Conservation (phyloP, 495 filamentous ascomycete genomes). For the Penicillium diatomitis region DNA sequence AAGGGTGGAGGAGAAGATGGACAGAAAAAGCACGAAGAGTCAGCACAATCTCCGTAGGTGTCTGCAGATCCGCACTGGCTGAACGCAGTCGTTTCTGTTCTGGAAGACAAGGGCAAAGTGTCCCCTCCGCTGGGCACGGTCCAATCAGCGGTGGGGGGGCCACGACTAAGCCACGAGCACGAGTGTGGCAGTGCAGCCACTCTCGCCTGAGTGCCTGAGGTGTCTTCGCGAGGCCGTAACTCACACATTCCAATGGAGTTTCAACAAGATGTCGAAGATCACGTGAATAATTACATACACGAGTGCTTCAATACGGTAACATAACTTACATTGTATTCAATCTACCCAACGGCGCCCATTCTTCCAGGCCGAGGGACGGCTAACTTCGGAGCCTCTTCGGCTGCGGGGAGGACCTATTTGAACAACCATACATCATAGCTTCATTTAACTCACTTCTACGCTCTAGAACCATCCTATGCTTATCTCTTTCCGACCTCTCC, state of each 20-base stretch:
- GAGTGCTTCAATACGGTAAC: too few relatives aligned
- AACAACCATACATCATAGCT: conserved; percentile 12
- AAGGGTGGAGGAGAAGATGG: conserved; percentile 1
- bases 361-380: conserved; percentile 21
- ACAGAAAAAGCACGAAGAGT: conserved; percentile 5
- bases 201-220: conserved; percentile 2
- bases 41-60: conserved; percentile 4
- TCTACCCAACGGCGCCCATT: too few relatives aligned
- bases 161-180: conserved; percentile 9
- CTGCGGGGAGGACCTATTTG: conserved; percentile 15
- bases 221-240: background rate
- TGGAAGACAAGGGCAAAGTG: conserved; percentile 32
- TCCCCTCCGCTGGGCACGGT: conserved; percentile 28
- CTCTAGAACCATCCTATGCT: too few relatives aligned
- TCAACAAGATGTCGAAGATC: too few relatives aligned
- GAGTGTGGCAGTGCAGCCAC: background rate
- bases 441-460: background rate
- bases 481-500: too few relatives aligned
- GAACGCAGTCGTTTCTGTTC: conserved; percentile 20
- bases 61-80: conserved; percentile 15
- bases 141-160: conserved; percentile 17
- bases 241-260: too few relatives aligned
- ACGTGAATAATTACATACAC: too few relatives aligned
- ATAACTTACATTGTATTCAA: too few relatives aligned
- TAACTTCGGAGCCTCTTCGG: conserved; percentile 21